Conservation (phyloP, 1,284 basidiomycete species). For the Dichomitus squalens region DNA sequence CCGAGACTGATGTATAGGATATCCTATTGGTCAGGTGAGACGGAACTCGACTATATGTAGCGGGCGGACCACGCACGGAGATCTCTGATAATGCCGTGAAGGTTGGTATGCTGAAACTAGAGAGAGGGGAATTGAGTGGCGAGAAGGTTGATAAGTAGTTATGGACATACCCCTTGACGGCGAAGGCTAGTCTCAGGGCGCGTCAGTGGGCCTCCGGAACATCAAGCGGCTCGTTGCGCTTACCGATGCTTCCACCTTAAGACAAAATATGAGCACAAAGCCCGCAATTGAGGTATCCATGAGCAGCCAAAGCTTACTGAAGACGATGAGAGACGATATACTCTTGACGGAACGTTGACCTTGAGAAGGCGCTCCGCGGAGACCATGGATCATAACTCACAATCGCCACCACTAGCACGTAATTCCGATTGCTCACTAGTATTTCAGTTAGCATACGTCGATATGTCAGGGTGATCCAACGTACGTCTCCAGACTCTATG, state of each 20-base stretch:
- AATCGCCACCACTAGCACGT: conserved; percentile 10
- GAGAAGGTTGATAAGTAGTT: not conserved
- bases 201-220: not conserved
- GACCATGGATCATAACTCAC: not conserved
- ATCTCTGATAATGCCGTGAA: conserved; percentile 11
- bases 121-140: not conserved
- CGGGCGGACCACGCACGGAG: conserved; percentile 2
- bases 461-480: not conserved
- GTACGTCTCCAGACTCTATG: conserved; percentile 24
- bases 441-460: too few relatives aligned
- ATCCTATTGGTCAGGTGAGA: not conserved
- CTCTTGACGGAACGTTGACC: not conserved
- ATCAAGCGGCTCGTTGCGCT: not conserved
- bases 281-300: too few relatives aligned
- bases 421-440: conserved; percentile 21
- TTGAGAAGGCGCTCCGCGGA: not conserved
- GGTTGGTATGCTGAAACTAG: conserved; percentile 15
- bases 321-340: conserved; percentile 15
- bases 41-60: not conserved
- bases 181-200: conserved; percentile 10
- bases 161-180: conserved; percentile 17
- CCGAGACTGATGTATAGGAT: conserved; percentile 15
- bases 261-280: not conserved
- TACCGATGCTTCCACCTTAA: conserved; percentile 23
- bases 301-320: conserved; percentile 11